These are phyloP conservation scores for Tetrapisispora fleetii DNA, from an alignment of 805 yeast species.

Conservation along the genomic window DNA sequence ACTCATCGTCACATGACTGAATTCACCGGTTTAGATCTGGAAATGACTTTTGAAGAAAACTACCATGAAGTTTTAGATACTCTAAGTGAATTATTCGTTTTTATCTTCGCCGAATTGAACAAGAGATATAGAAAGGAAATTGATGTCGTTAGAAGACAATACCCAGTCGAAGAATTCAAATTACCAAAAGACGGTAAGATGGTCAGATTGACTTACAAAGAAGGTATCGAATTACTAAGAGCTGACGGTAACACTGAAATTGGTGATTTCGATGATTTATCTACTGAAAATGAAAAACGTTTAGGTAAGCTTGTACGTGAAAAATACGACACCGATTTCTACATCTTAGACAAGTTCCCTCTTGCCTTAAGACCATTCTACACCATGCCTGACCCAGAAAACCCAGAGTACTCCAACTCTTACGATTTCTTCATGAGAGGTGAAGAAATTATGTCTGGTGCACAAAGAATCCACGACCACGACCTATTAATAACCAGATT, in stretches of 20 bases:
- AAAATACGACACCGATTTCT: constrained; percentile 94
- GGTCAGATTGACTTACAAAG: constrained; percentile 82
- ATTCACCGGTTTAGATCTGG: constrained; percentile 93
- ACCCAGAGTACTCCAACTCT: constrained; percentile 89
- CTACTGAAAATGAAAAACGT: constrained; percentile 90
- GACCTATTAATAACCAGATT: constrained; percentile 73
- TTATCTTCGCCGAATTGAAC: constrained; percentile 79
- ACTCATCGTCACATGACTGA: constrained; percentile 99
- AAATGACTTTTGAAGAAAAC: constrained; percentile 97
- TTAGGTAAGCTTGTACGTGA: constrained; percentile 88
- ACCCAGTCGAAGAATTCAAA: constrained; percentile 95
- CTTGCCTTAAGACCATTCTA: constrained; percentile 94
- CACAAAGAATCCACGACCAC: constrained; percentile 97
- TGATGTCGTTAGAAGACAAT: constrained; percentile 83
- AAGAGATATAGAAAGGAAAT: constrained; percentile 73
- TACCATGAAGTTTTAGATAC: constrained; percentile 78
- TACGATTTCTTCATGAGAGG: constrained; percentile 99
- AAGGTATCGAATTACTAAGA: constrained; percentile 79
- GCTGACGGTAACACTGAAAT: constrained; percentile 70
- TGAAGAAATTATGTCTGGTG: constrained; percentile 98
- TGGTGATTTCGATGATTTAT: constrained; percentile 73
- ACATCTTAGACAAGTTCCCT: constrained; percentile 97
- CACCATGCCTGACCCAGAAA: constrained; percentile 96
- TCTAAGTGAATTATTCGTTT: constrained; percentile 66
- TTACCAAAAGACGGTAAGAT: constrained; percentile 89